A percentile compares a stretch with the other conserved stretches of the same genome.
Evolutionary conservation across 2,329 filamentous ascomycete species (phyloP).

Genomic region (Phyllosticta citriasiana): DNA sequence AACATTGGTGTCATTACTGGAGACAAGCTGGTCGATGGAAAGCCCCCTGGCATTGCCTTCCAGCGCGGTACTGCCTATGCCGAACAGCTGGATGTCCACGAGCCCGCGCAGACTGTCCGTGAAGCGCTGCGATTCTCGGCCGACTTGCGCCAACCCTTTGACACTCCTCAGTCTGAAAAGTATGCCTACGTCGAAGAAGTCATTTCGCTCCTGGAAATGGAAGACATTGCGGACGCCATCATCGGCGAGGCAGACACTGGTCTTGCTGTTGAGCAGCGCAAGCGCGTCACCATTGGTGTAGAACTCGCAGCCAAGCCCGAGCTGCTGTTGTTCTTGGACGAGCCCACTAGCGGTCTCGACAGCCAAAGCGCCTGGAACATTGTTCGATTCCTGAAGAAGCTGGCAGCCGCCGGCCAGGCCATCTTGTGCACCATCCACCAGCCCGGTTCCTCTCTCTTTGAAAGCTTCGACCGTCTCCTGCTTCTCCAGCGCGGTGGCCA

Average conservation of each 20-base stretch:
- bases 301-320: slow-evolving; percentile 57
- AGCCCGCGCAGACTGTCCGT: slow-evolving; percentile 51
- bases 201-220: slow-evolving; percentile 54
- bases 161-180: slow-evolving; percentile 50
- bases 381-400: slow-evolving; percentile 66
- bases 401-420: slow-evolving; percentile 71
- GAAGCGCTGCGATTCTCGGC: slow-evolving; percentile 59
- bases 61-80: slow-evolving; percentile 56
- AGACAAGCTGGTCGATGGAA: slow-evolving; percentile 53
- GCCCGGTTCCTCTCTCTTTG: slow-evolving; percentile 75
- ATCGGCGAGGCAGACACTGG: slow-evolving; percentile 52
- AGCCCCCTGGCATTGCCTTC: slow-evolving; percentile 47
- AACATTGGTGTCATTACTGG: slow-evolving; percentile 55
- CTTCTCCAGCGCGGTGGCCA: slow-evolving; percentile 68
- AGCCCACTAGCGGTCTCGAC: slow-evolving; percentile 67
- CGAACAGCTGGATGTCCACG: slow-evolving; percentile 56
- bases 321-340: slow-evolving; percentile 67
- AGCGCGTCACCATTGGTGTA: slow-evolving; percentile 55
- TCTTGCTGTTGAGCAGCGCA: slow-evolving; percentile 57
- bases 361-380: slow-evolving; percentile 67
- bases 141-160: slow-evolving; percentile 50
- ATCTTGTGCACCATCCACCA: slow-evolving; percentile 90
- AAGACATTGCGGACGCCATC: slow-evolving; percentile 55
- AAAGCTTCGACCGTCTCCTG: slow-evolving; percentile 76
- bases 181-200: slow-evolving; percentile 58